Evolutionary conservation across 2,329 filamentous ascomycete genomes (phyloP).

Genomic region (Sarocladiaceae sp.): DNA sequence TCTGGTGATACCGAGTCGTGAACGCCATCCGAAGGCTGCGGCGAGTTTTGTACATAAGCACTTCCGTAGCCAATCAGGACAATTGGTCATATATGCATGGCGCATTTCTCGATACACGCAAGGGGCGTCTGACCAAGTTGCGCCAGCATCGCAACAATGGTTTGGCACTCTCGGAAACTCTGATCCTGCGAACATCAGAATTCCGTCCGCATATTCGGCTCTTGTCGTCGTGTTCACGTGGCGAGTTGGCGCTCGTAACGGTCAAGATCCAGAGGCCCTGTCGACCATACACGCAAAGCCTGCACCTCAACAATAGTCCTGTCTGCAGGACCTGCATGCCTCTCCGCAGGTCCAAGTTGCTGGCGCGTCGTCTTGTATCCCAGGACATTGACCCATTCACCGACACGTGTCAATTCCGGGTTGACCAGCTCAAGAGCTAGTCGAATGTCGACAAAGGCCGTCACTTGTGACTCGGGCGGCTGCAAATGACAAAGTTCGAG

Average conservation of each 20-base stretch:
- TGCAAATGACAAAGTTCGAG: constrained; percentile 67
- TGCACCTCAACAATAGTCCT: constrained; percentile 49
- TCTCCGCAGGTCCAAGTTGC: background rate
- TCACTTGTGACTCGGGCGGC: constrained; percentile 40
- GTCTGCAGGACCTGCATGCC: constrained; percentile 15
- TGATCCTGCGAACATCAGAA: too few species aligned
- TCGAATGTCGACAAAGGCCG: constrained; percentile 64
- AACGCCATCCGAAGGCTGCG: too few species aligned
- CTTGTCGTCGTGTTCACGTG: constrained; percentile 10
- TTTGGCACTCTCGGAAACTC: background rate
- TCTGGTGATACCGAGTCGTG: background rate
- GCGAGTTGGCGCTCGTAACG: constrained; percentile 63
- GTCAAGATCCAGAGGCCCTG: constrained; percentile 66
- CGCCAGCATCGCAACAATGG: background rate
- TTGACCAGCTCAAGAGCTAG: constrained; percentile 65
- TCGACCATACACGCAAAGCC: constrained; percentile 72
- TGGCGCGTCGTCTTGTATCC: constrained; percentile 59
- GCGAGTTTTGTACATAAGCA: too few species aligned
- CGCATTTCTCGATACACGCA: background rate
- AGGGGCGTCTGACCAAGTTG: background rate
- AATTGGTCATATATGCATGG: constrained; percentile 4
- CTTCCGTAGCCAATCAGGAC: background rate
- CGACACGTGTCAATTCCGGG: constrained; percentile 60
- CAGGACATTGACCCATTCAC: constrained; percentile 87
- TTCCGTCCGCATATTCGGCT: background rate